Base-by-base conservation (phyloP, 2,329 filamentous ascomycete species). In the Samsoniella hepiali region DNA sequence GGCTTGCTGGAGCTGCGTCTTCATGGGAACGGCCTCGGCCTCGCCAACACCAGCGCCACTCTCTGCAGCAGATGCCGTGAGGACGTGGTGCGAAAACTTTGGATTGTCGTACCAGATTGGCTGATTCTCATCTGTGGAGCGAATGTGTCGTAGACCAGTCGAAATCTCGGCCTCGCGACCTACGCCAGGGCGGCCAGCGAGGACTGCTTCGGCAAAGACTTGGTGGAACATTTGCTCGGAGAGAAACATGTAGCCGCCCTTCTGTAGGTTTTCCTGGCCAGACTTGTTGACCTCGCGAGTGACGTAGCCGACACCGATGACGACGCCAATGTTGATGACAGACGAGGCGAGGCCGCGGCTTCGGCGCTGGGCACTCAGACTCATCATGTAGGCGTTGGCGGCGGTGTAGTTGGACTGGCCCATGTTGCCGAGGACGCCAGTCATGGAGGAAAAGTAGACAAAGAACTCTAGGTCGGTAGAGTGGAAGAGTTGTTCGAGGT, bases 331-430 rank as follows among this genome's bases (percentile, higher is more conserved):
- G 1, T 82, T 66, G 5, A 67, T 56, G 2, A 72, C 70, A 1
- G 75, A 77, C 0, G 66, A 79, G 3, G 74, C 71, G 0, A 78
- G 64, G 0, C 79, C 79, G 3, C 75, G 72, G 1, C 66, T 65
- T 0, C 75, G 65, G 5, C 81, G 69, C 15, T 77, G 70, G 0
- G 65, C 53, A 0, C 73, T 76, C 0, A 84, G 67, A 1, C 67
- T 66, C 9, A 66, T 67, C 6, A 76, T 68, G 62, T 73, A 77
- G 11, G 61, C 50, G 66, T 75, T 76, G 10, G 64, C 65, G 5
- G 65, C 63, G 0, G 71, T 68, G 27, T 66, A 66, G 34, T 60
- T 62, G 38, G 60, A 27, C 32, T 66, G 65, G 9, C 53, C 58
- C 2, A 36, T n/a, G 34, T 47, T 61, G 40, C 64, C 64, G 1